Base-by-base conservation (phyloP, 495 filamentous ascomycete genomes). In the Hypoxylon cercidicola region DNA sequence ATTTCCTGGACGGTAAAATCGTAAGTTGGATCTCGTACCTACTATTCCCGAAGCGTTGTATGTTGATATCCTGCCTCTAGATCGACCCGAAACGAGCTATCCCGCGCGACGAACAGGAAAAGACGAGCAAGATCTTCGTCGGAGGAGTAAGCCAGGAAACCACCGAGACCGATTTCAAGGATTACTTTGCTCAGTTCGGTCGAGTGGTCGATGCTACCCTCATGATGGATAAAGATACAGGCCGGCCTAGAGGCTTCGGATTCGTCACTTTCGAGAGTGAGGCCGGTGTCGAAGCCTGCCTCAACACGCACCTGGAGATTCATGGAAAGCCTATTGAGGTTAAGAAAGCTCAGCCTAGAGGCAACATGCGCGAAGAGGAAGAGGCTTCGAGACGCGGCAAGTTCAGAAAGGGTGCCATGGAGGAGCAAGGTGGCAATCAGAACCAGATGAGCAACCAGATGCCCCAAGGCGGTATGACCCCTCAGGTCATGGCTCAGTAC, bases 211-310 rank as follows among this genome's bases (percentile, higher is more conserved):
- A 99, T 75, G 95, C 95, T 10, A 99, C 95, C 1, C 85, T 99
- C 16, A 99, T 99, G 95, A 99, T 99, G 85, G 95, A 99, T 76
- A 99, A 99, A 77, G 95, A 99, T 72, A 98, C 95, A 7, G 93
- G 93, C 30, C 88, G 95, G 19, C 95, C 95, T 3, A 88, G 95
- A 61, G 95, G 95, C 9, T 99, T 99, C 70, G 95, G 95, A n/a
- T 99, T 99, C 70, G 95, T 99, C 37, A 99, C 95, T 0, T 99
- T 99, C 64, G 95, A 99, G 75, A 93, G 90, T 68, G 95, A 98
- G 69, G 90, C 90, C 16, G 96, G 96, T 44, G 95, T 99, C 23
- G 95, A 99, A 60, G 90, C 91, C 39, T 94, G 93, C 43, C 85
- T 98, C 10, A 86, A 87, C 28, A 79, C 82, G 23, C 83, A 86